Evolutionary conservation across 2,329 filamentous ascomycete genomes (phyloP).

Genomic region (Aureobasidium lini): DNA sequence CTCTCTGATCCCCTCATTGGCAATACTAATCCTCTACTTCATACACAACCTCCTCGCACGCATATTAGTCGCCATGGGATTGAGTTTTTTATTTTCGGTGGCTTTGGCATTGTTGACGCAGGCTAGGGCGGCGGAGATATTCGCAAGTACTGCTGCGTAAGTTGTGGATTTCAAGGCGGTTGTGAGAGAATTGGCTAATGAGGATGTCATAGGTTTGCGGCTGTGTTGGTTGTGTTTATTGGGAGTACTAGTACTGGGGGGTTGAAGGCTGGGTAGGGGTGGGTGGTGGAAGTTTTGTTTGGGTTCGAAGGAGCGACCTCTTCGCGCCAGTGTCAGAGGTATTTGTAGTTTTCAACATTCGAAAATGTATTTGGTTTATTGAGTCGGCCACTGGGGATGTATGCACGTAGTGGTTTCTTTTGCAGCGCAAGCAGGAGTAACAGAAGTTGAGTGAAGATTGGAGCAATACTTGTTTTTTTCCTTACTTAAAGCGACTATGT

Average conservation of each 20-base stretch:
- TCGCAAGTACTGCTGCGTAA: neutral
- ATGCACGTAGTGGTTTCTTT: no score
- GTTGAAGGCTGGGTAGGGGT: neutral
- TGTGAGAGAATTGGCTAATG: neutral
- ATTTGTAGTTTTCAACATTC: no score
- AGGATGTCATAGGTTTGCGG: neutral
- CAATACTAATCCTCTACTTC: neutral
- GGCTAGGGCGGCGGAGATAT: neutral
- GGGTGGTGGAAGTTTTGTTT: no score
- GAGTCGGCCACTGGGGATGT: no score
- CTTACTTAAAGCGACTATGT: neutral
- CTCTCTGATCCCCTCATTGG: neutral
- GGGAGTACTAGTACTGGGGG: neutral
- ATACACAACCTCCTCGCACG: neutral
- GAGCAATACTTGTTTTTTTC: neutral
- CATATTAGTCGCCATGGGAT: neutral
- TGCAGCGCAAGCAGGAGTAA: no score
- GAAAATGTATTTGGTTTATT: no score
- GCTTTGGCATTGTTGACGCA: neutral
- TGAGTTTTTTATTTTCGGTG: neutral
- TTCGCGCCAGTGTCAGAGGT: no score
- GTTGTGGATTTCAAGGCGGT: neutral
- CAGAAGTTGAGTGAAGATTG: neutral
- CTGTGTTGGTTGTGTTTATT: neutral
- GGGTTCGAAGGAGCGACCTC: no score